Base-by-base conservation (phyloP, 2,329 filamentous ascomycete genomes). In the Colletotrichum shisoi region DNA sequence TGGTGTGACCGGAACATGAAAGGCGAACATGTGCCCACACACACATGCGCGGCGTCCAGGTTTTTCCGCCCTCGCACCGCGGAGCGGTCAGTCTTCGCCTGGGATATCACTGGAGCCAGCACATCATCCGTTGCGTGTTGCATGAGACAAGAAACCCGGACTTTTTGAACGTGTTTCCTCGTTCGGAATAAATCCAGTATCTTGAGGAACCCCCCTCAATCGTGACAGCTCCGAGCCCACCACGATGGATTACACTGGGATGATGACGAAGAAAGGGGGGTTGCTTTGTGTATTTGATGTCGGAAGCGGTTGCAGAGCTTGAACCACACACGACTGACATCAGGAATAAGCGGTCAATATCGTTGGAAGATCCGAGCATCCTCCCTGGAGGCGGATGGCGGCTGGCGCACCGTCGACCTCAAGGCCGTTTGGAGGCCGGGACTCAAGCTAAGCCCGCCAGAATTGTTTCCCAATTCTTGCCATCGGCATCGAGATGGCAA, bases 41-140 rank as follows among this genome's bases (percentile, higher is more conserved):
- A 46, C 56, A 57, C 54, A 27, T 27, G 27, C 48, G 56, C 56
- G 56, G 56, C 44, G 39, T 58, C 31, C 56, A 58, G n/a, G 56
- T 58, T 58, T 59, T 63, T 59, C 42, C 62, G 53, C 46, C 19
- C 21, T 37, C n/a, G 15, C 48, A 46, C 21, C 4, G 24, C 19
- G 27, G 48, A 57, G 61, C 65, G 65, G 65, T 65, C 62, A 64
- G 44, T 39, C 19, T 37, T 19, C 21, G 54, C 39, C 65, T 15
- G 39, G 65, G 65, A 65, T 60, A 45, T 62, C 15, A 68, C 51
- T 68, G 65, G 65, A 65, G 62, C 65, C 65, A 68, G 39, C 65
- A 44, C 65, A 68, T 52, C 56, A 49, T 45, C 31, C 44, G 57
- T 42, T 39, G 19, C 61, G 27, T 58, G 39, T 45, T 63, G 64